Percentiles rank a stretch among this genome's conserved stretches.
phyloP scores from a whole-genome alignment of 352 stramenopile species.

The Phytophthora crassamura region DNA sequence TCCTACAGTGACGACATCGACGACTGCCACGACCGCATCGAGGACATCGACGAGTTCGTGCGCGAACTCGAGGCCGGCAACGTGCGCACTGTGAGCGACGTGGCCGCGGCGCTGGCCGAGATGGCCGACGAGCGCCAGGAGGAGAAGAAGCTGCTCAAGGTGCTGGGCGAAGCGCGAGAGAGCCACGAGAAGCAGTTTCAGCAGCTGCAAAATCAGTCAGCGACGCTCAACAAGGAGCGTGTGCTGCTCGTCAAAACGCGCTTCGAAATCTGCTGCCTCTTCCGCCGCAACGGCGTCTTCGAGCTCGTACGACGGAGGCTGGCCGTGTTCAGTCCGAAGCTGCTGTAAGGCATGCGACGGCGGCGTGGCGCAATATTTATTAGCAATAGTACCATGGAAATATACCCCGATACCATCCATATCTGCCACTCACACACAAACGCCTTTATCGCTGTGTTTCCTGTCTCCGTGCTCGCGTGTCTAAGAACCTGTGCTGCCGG shows the following conservation, averaged over 20 bases:
- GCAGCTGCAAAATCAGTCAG: slow-evolving; percentile 33
- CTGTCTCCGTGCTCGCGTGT: background rate
- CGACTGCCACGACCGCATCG: slow-evolving; percentile 49
- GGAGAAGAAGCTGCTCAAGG: slow-evolving; percentile 47
- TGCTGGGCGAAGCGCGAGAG: slow-evolving; percentile 37
- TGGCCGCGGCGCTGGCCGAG: slow-evolving; percentile 35
- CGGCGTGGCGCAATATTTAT: slow-evolving; percentile 40
- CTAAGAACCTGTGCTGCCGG: background rate
- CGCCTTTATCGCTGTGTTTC: background rate
- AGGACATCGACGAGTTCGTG: slow-evolving; percentile 54
- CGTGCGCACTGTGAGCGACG: slow-evolving; percentile 42
- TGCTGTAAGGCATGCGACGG: slow-evolving; percentile 25
- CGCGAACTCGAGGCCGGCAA: slow-evolving; percentile 40
- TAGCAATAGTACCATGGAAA: slow-evolving; percentile 44
- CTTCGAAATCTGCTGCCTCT: slow-evolving; percentile 48
- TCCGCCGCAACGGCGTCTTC: slow-evolving; percentile 51
- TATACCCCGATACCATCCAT: slow-evolving; percentile 30
- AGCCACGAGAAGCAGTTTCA: slow-evolving; percentile 45
- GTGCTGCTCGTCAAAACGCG: slow-evolving; percentile 40
- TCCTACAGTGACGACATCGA: slow-evolving; percentile 54
- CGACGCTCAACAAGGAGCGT: slow-evolving; percentile 36
- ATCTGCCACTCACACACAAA: slow-evolving; percentile 10
- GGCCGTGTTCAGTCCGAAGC: slow-evolving; percentile 40
- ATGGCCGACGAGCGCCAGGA: slow-evolving; percentile 50
- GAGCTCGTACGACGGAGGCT: slow-evolving; percentile 47